Evolutionary conservation across 495 filamentous ascomycete genomes (phyloP).

Genomic region (Penicillium subrubescens): DNA sequence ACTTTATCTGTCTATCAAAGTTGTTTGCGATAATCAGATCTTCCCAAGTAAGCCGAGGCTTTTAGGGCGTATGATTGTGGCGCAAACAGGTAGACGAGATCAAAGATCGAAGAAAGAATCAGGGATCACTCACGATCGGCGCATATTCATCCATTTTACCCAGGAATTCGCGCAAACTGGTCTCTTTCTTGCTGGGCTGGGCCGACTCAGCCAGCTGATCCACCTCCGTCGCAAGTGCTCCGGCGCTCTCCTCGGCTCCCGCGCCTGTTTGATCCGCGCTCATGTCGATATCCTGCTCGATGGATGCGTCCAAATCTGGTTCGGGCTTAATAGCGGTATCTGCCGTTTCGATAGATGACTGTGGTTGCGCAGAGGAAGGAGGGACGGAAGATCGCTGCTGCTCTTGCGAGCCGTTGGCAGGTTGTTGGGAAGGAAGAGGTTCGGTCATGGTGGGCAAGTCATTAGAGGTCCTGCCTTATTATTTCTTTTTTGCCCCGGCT

Average conservation of each 20-base stretch:
- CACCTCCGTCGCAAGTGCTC: slow-evolving; percentile 20
- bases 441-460: slow-evolving; percentile 25
- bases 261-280: slow-evolving; percentile 28
- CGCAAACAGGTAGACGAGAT: not conserved
- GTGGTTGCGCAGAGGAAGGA: slow-evolving; percentile 7
- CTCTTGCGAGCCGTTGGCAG: slow-evolving; percentile 25
- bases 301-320: slow-evolving; percentile 37
- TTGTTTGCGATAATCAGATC: not conserved
- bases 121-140: slow-evolving; percentile 72
- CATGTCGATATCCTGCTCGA: slow-evolving; percentile 52
- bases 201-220: slow-evolving; percentile 40
- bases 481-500: not conserved
- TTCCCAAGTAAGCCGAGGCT: not conserved
- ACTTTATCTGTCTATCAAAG: not conserved
- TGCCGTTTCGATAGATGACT: not conserved
- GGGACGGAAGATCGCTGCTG: slow-evolving; percentile 12
- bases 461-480: not conserved
- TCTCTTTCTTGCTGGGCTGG: slow-evolving; percentile 83
- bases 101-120: not conserved
- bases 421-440: slow-evolving; percentile 14
- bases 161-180: slow-evolving; percentile 85
- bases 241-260: slow-evolving; percentile 17
- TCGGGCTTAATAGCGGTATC: slow-evolving; percentile 35
- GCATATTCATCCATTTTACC: slow-evolving; percentile 98
- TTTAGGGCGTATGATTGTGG: not conserved